phyloP scores from a whole-genome alignment of 805 yeast species.

The Komagataella kurtzmanii region DNA sequence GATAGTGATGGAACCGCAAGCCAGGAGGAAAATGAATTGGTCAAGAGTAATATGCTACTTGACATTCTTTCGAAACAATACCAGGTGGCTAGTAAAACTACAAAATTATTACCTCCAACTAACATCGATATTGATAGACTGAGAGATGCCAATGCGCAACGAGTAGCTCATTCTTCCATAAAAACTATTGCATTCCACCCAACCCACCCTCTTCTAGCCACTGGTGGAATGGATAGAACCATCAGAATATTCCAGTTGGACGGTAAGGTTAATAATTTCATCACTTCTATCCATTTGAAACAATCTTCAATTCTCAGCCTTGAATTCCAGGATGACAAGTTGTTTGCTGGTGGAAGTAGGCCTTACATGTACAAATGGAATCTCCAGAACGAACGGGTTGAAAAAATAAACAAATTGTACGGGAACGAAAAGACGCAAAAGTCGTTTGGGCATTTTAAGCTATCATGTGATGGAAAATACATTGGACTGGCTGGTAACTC shows the following conservation, averaged over 20 bases:
- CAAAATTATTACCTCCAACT: conserved; percentile 53
- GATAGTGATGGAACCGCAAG: conserved; percentile 25
- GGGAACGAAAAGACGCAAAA: conserved; percentile 82
- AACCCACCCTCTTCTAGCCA: conserved; percentile 64
- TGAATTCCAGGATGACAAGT: conserved; percentile 35
- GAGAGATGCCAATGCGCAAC: conserved; percentile 72
- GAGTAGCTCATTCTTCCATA: conserved; percentile 64
- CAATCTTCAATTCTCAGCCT: conserved; percentile 76
- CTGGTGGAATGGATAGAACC: conserved; percentile 90
- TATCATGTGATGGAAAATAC: conserved; percentile 59
- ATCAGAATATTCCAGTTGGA: conserved; percentile 81
- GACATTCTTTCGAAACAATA: conserved; percentile 19
- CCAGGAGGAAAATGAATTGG: conserved; percentile 7
- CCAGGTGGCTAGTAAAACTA: conserved; percentile 12
- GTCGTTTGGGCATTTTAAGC: conserved; percentile 75
- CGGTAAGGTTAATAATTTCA: conserved; percentile 70
- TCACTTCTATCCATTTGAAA: conserved; percentile 68
- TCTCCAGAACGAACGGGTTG: conserved; percentile 44
- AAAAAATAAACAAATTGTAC: conserved; percentile 77
- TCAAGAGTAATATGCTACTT: conserved; percentile 15
- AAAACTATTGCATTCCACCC: conserved; percentile 82
- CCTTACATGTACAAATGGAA: conserved; percentile 90
- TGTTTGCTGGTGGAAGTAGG: conserved; percentile 86
- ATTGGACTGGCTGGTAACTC: conserved; percentile 71
- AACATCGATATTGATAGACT: conserved; percentile 67